Evolutionary conservation across 805 yeast genomes (phyloP).

Genomic region (Sungouiozyma intestinalis): DNA sequence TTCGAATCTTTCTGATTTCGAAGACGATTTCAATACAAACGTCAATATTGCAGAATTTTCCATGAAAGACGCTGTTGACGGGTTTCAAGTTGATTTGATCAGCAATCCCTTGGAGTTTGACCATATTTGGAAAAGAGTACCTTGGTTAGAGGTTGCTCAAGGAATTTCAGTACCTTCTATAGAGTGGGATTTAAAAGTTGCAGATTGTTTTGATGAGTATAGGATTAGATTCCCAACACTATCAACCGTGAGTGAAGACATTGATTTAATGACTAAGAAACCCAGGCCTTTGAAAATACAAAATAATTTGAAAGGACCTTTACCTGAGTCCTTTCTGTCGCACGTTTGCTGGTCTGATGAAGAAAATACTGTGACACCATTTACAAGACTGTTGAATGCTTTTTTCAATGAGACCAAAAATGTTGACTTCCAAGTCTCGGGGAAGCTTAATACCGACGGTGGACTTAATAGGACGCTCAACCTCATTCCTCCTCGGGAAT

Average conservation of each 20-base stretch:
- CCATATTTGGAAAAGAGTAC: constrained; percentile 3
- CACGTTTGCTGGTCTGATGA: constrained; percentile 26
- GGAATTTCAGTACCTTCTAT: constrained; percentile 25
- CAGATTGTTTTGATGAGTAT: constrained; percentile 29
- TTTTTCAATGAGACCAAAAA: constrained; percentile 14
- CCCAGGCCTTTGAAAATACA: constrained; percentile 1
- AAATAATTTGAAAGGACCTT: constrained; percentile 15
- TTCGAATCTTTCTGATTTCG: constrained; percentile 1
- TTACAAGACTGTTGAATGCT: constrained; percentile 18
- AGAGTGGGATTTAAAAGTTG: constrained; percentile 29
- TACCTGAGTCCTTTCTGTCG: constrained; percentile 18
- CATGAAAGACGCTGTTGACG: constrained; percentile 14
- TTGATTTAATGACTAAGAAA: constrained; percentile 3
- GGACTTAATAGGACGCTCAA: neutral
- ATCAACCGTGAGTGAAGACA: constrained; percentile 7
- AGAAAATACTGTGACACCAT: constrained; percentile 25
- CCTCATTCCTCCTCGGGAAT: constrained; percentile 11
- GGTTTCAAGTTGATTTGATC: constrained; percentile 15
- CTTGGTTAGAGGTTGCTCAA: constrained; percentile 12
- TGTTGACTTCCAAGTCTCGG: constrained; percentile 13
- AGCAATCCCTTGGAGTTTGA: neutral
- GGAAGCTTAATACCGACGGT: constrained; percentile 5
- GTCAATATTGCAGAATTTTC: constrained; percentile 20
- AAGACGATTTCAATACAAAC: constrained; percentile 6
- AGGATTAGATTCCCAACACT: constrained; percentile 24